Conservation (phyloP, 345 rosid genomes). For the Corymbia maculata region DNA sequence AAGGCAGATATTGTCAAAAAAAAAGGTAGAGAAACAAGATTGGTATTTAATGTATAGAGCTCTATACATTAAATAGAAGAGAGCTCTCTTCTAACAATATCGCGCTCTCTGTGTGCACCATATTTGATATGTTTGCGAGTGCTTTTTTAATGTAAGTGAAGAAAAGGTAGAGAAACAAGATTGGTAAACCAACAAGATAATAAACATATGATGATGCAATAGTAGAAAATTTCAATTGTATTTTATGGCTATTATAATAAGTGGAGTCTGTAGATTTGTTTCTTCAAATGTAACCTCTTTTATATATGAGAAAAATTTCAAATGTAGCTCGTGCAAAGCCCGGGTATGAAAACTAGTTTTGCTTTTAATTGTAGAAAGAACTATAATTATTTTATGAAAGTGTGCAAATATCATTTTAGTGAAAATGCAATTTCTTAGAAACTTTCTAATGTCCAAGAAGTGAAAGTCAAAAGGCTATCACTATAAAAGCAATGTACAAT, state of each 20-base stretch:
- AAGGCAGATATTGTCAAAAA: too few relatives aligned
- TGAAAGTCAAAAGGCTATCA: background rate
- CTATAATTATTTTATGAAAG: background rate
- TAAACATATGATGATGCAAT: too few relatives aligned
- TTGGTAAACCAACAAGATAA: too few relatives aligned
- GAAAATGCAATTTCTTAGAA: background rate
- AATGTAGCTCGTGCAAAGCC: background rate
- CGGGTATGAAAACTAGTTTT: background rate
- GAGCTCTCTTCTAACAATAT: too few relatives aligned
- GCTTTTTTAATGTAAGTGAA: too few relatives aligned
- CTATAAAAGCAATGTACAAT: background rate
- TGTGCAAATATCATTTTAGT: background rate
- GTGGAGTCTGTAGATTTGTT: background rate
- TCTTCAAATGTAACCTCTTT: background rate
- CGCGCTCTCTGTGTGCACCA: background rate
- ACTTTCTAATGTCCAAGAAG: background rate
- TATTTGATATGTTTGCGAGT: too few relatives aligned
- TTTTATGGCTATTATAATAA: background rate
- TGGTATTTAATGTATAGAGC: too few relatives aligned
- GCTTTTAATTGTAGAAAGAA: background rate
- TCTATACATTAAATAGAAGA: too few relatives aligned
- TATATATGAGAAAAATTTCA: background rate
- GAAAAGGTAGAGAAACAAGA: too few relatives aligned
- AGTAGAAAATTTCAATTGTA: background rate
- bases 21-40: too few relatives aligned